Evolutionary conservation across 2,329 filamentous ascomycete genomes (phyloP).

Genomic region (Paracoccidioides lutzii): DNA sequence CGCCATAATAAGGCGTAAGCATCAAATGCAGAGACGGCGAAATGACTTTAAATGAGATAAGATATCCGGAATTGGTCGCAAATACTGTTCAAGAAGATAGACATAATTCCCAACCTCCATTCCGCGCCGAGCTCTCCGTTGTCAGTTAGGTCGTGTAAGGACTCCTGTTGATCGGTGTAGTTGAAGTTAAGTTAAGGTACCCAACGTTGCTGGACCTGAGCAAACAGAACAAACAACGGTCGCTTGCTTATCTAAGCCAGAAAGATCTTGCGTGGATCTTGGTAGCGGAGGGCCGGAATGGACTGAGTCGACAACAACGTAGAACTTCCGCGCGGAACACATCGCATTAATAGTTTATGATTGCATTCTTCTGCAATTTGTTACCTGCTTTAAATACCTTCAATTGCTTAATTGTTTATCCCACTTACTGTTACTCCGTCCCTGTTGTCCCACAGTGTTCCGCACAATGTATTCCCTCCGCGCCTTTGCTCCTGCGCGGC

Average conservation of each 20-base stretch:
- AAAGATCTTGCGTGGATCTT: not conserved
- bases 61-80: not conserved
- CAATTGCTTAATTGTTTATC: not conserved
- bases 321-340: not conserved
- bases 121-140: not conserved
- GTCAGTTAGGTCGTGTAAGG: not conserved
- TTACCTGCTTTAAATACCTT: not conserved
- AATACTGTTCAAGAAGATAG: not conserved
- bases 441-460: conserved; percentile 5
- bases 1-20: conserved; percentile 36
- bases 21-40: too few species aligned
- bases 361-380: not conserved
- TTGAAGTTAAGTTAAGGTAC: not conserved
- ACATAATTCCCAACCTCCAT: not conserved
- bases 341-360: not conserved
- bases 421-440: not conserved
- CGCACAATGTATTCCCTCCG: conserved; percentile 70
- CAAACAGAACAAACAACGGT: not conserved
- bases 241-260: not conserved
- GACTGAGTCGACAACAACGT: not conserved
- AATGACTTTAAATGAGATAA: not conserved
- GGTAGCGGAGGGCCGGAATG: not conserved
- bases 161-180: not conserved
- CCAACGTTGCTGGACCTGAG: not conserved
- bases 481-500: conserved; percentile 63